Conservation (phyloP, 305 asterid genomes). For the Stenogyne calaminthoides region DNA sequence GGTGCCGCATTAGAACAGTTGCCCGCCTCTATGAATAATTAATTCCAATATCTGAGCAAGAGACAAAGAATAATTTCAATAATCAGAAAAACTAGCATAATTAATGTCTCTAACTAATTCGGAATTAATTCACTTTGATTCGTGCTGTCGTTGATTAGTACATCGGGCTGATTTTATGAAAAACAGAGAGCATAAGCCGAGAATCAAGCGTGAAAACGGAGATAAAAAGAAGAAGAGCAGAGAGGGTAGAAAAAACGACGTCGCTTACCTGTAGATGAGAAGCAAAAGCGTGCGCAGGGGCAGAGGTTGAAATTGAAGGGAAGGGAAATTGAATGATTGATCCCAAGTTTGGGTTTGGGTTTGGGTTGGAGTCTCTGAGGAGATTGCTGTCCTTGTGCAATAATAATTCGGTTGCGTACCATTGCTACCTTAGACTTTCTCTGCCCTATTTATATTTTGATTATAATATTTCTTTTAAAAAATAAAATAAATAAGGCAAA, state of each 20-base stretch:
- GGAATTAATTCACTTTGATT: conserved; percentile 23
- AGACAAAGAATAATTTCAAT: neutral
- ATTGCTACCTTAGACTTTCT: neutral
- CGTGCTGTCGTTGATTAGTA: neutral
- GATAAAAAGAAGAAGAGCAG: neutral
- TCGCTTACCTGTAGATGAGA: conserved; percentile 31
- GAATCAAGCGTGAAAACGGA: conserved; percentile 10
- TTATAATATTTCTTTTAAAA: too few relatives aligned
- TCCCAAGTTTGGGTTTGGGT: neutral
- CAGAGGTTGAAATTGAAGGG: too few relatives aligned
- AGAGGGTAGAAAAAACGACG: conserved; percentile 1
- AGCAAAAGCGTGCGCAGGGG: conserved; percentile 9
- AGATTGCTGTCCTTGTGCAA: neutral
- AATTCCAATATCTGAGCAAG: conserved; percentile 32
- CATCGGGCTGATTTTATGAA: conserved; percentile 8
- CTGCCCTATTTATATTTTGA: too few relatives aligned
- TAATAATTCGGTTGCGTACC: neutral
- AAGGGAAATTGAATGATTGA: too few relatives aligned
- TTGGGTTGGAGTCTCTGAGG: neutral
- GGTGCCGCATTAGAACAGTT: conserved; percentile 33
- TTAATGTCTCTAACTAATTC: neutral
- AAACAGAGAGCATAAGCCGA: neutral
- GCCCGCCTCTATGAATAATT: conserved; percentile 22
- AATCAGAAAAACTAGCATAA: neutral
- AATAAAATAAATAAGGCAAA: too few relatives aligned